A percentile compares a stretch with the other conserved stretches of the same genome.
Evolutionary conservation across 1,284 basidiomycete species (phyloP).

Genomic region (Ustilago lituana): DNA sequence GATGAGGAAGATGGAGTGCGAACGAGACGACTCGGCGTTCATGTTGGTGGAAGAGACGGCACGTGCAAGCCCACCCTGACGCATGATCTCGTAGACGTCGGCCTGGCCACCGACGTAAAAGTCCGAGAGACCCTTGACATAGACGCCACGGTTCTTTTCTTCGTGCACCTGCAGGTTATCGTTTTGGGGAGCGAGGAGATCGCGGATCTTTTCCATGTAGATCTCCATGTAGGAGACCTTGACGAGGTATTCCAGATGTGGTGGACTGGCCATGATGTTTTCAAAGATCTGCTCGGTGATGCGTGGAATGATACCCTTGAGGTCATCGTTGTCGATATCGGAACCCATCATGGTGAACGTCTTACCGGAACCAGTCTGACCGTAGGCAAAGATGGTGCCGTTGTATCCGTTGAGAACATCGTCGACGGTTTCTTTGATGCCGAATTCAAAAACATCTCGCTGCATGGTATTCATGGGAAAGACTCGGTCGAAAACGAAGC

Average conservation of each 20-base stretch:
- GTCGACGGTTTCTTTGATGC: constrained; percentile 82
- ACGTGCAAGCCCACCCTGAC: constrained; percentile 88
- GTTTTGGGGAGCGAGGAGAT: constrained; percentile 94
- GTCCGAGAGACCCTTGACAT: constrained; percentile 96
- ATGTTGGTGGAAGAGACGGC: constrained; percentile 98
- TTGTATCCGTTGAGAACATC: constrained; percentile 99
- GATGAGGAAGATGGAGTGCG: constrained; percentile 98
- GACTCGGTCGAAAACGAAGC: constrained; percentile 96
- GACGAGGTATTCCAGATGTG: constrained; percentile 95
- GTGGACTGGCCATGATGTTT: constrained; percentile 92
- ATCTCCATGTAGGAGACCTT: constrained; percentile 99
- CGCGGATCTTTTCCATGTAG: constrained; percentile 95
- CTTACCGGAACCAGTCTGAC: constrained; percentile 84
- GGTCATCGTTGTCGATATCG: constrained; percentile 82
- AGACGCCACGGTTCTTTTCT: constrained; percentile 96
- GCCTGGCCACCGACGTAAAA: constrained; percentile 83
- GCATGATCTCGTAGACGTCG: constrained; percentile 99
- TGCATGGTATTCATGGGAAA: constrained; percentile 93
- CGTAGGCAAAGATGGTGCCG: constrained; percentile 88
- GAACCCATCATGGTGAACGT: constrained; percentile 74
- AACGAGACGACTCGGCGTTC: constrained; percentile 99
- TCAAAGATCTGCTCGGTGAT: constrained; percentile 99
- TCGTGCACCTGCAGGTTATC: constrained; percentile 99
- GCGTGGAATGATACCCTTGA: constrained; percentile 94
- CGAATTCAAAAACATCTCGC: constrained; percentile 96